Evolutionary conservation across 306 rosid species (phyloP).

Genomic region (Mucuna pruriens): DNA sequence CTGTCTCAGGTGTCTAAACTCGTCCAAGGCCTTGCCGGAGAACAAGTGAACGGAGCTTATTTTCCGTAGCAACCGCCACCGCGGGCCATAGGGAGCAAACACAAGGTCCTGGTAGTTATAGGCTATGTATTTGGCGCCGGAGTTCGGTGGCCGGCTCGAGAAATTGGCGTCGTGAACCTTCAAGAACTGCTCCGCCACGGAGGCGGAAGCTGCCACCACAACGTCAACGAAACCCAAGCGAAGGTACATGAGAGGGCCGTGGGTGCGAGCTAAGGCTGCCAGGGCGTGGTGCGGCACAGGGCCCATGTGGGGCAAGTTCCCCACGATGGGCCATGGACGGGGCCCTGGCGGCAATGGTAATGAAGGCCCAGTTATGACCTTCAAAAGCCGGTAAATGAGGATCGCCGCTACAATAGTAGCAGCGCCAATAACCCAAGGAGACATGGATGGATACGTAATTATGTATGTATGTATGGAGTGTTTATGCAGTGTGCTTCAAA

Average conservation of each 20-base stretch:
- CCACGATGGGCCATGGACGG: constrained; percentile 74
- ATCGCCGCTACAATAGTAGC: constrained; percentile 35
- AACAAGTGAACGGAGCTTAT: constrained; percentile 69
- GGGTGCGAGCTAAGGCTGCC: constrained; percentile 52
- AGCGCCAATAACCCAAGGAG: constrained; percentile 8
- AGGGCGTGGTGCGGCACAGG: constrained; percentile 65
- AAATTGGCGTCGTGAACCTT: constrained; percentile 71
- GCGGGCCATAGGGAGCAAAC: constrained; percentile 70
- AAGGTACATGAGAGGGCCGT: constrained; percentile 80
- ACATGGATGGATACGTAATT: constrained; percentile 34
- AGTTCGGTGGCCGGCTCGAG: constrained; percentile 70
- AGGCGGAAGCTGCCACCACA: constrained; percentile 73
- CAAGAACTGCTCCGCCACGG: constrained; percentile 67
- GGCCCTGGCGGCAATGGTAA: constrained; percentile 72
- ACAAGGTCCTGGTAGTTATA: constrained; percentile 76
- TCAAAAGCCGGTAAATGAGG: constrained; percentile 35
- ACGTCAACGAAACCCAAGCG: constrained; percentile 65
- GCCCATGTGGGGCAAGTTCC: constrained; percentile 78
- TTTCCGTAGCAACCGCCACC: constrained; percentile 85
- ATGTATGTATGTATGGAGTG: no score
- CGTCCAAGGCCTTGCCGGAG: constrained; percentile 80
- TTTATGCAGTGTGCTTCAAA: background rate
- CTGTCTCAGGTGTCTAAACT: constrained; percentile 61
- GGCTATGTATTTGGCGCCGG: constrained; percentile 68
- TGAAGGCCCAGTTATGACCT: background rate